Conservation (phyloP, 2,329 filamentous ascomycete genomes). For the Juglanconis oblonga region DNA sequence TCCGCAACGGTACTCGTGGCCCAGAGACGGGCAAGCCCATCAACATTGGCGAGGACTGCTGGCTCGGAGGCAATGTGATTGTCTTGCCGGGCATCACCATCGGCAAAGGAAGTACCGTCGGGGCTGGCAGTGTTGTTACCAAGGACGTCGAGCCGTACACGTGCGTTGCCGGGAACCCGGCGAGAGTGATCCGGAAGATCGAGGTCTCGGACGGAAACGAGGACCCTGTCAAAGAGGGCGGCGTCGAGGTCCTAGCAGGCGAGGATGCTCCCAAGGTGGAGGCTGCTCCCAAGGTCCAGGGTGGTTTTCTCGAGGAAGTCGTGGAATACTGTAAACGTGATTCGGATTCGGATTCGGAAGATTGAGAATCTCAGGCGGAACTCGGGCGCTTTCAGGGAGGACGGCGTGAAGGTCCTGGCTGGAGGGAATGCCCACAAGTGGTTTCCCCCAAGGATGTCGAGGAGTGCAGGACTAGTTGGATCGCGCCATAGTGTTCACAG, state of each 20-base stretch:
- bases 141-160: constrained; percentile 66
- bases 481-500: constrained; percentile 49
- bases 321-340: not conserved
- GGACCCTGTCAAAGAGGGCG: not conserved
- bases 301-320: not conserved
- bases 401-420: not conserved
- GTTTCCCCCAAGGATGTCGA: not conserved
- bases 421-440: not conserved
- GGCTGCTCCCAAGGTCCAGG: constrained; percentile 6
- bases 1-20: constrained; percentile 71
- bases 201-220: constrained; percentile 27
- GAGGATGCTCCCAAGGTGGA: constrained; percentile 12
- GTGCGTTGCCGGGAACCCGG: constrained; percentile 66
- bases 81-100: constrained; percentile 77
- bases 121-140: constrained; percentile 80
- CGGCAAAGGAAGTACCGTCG: constrained; percentile 70
- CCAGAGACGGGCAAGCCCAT: constrained; percentile 75
- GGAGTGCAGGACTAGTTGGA: not conserved
- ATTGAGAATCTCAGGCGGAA: not conserved
- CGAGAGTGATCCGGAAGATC: constrained; percentile 49
- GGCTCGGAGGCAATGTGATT: constrained; percentile 70
- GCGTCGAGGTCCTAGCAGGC: constrained; percentile 7
- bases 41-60: constrained; percentile 75
- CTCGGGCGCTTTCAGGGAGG: no score
- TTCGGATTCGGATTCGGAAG: not conserved